phyloP scores from a whole-genome alignment of 2,329 filamentous ascomycete genomes.

The Xylariaceae sp. region DNA sequence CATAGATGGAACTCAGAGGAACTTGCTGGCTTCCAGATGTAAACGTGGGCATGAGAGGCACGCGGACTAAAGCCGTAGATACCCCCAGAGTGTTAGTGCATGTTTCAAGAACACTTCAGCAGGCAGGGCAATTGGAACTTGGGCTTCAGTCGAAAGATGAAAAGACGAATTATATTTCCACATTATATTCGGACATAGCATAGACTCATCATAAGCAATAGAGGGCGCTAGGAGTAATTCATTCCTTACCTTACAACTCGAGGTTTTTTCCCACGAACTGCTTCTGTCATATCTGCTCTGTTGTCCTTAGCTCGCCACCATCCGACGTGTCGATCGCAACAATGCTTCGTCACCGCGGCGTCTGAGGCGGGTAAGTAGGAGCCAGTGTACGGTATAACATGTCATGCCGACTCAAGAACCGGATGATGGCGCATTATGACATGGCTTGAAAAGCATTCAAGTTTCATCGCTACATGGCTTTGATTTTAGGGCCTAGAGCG shows the following conservation, averaged over 20 bases:
- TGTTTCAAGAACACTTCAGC: background rate
- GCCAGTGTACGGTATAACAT: too few species aligned
- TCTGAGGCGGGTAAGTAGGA: too few species aligned
- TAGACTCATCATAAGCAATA: conserved; percentile 60
- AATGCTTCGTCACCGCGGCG: too few species aligned
- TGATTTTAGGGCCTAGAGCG: background rate
- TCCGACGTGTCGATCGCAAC: background rate
- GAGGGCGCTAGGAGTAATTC: conserved; percentile 19
- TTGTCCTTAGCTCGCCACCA: background rate
- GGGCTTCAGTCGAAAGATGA: conserved; percentile 76
- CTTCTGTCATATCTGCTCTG: background rate
- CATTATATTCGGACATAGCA: conserved; percentile 70
- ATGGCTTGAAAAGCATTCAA: background rate
- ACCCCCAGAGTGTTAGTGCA: conserved; percentile 11
- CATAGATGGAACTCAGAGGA: conserved; percentile 49
- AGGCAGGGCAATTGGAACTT: conserved; percentile 27
- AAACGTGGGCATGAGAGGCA: background rate
- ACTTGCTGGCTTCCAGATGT: conserved; percentile 47
- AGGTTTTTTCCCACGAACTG: background rate
- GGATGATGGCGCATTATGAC: too few species aligned
- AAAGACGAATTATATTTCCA: conserved; percentile 66
- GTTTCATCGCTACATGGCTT: background rate
- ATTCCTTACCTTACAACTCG: conserved; percentile 25
- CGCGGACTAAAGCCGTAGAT: conserved; percentile 9
- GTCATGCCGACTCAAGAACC: too few species aligned